Conservation (phyloP, 148 eudicot genomes). For the Polygonum aviculare region DNA sequence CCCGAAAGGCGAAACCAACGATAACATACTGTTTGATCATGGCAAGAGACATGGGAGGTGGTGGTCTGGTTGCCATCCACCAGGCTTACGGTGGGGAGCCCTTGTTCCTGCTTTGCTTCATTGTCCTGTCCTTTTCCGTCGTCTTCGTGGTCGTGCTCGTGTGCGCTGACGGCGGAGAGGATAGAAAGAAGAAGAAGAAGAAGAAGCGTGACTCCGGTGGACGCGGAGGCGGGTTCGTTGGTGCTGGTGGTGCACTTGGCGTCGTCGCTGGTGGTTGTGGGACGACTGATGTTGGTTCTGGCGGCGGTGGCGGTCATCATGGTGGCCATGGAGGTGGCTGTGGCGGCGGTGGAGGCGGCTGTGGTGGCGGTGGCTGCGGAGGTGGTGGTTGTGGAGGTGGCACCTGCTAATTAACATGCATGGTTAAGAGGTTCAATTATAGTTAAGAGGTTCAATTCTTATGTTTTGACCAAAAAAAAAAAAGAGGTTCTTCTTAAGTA, state of each 20-base stretch:
- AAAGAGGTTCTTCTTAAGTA: too few relatives aligned
- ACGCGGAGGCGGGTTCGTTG: not conserved
- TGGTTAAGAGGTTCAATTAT: too few relatives aligned
- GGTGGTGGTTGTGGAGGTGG: not conserved
- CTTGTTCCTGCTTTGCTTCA: not conserved
- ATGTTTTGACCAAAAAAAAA: too few relatives aligned
- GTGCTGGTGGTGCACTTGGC: not conserved
- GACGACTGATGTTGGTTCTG: not conserved
- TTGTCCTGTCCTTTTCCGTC: not conserved
- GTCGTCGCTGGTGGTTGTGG: not conserved
- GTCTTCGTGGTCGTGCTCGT: not conserved
- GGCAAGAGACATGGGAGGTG: too few relatives aligned
- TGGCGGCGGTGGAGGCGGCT: not conserved
- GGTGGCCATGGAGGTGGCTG: not conserved
- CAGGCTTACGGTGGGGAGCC: conserved; percentile 1
- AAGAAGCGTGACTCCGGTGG: not conserved
- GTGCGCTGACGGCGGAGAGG: not conserved
- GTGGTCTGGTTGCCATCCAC: not conserved
- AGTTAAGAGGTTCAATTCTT: too few relatives aligned
- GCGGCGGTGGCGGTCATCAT: not conserved
- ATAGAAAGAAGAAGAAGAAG: not conserved
- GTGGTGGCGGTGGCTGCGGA: not conserved
- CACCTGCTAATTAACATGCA: too few relatives aligned
- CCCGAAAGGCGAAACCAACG: too few relatives aligned
- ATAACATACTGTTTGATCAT: too few relatives aligned